Base-by-base conservation (phyloP, 139 green algal genomes). In the Micractinium conductrix region DNA sequence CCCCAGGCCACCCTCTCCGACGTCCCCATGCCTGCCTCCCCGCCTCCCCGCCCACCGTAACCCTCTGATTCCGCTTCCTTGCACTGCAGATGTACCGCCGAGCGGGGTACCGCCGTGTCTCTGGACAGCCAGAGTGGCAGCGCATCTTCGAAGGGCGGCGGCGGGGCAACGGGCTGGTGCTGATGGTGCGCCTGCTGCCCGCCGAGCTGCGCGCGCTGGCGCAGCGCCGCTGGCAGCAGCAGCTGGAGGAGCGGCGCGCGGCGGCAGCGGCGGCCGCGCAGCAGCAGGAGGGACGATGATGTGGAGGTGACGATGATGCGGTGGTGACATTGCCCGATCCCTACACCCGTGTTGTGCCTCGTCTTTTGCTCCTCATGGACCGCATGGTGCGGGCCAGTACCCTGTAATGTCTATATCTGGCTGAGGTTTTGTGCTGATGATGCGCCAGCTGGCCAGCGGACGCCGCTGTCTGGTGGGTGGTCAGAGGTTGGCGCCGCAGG, bases 71-170 rank as follows among this genome's bases (percentile, higher is more conserved):
- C 53, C 53, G 24, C 10, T 62, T 16, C 53, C 53, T 21, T 21
- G 53, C 53, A 30, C 33, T 63, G 50, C 69, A 85, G 63, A 72
- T 89, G 86, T 89, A 89, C 74, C 65, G 63, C 19, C 65, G 45
- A 8, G 55, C 69, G 2, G 86, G 86, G 35, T 89, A 89, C 55
- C 65, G 81, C 40, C 40, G 33, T 0, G 86, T 87, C 10, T 5
- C 50, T 8, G n/a, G 73, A n/a, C 86, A 89, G 63, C 69, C 81
- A 7, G 43, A 30, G 42, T 89, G 81, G 81, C 71, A 89, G 60
- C 71, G 53, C 0, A 40, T 87, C 30, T 35, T 89, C 38, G 86
- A 89, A 33, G 80, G 73, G 26, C 60, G 86, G 17, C 14, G 33
- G 0, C 17, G 33, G 16, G 60, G 74, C n/a, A n/a, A n/a, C n/a